These are phyloP conservation scores for Botryotinia calthae DNA, from an alignment of 2,329 filamentous ascomycete genomes.

Conservation along the genomic window DNA sequence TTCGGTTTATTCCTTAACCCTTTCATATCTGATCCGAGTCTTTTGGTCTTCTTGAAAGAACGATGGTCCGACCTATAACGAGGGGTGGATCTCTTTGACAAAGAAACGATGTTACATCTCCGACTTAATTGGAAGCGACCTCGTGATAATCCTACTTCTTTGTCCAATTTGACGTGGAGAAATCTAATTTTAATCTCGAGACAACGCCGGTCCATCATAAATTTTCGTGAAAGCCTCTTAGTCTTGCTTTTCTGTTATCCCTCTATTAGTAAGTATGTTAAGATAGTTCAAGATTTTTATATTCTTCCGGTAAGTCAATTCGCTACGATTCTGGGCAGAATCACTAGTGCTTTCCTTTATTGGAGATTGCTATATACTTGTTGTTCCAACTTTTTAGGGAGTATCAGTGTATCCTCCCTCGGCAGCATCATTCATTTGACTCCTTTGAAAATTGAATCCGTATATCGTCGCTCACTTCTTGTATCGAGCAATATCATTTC, in stretches of 20 bases:
- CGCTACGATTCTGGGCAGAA: not conserved
- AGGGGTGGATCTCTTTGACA: not conserved
- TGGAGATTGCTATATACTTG: not conserved
- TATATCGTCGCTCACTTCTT: not conserved
- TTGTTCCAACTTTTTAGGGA: not conserved
- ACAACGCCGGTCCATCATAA: not conserved
- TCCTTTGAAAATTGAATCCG: not conserved
- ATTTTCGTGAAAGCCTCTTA: not conserved
- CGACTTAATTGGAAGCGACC: not conserved
- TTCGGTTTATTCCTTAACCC: not conserved
- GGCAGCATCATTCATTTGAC: not conserved
- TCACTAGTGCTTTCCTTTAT: constrained; percentile 16
- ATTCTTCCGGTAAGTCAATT: not conserved
- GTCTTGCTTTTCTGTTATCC: not conserved
- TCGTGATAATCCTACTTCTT: not conserved
- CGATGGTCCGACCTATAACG: not conserved
- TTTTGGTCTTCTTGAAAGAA: not conserved
- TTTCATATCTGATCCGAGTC: not conserved
- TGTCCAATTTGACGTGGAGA: not conserved
- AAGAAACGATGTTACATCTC: constrained; percentile 5
- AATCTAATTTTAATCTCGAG: constrained; percentile 14
- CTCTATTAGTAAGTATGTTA: not conserved
- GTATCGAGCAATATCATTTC: not conserved
- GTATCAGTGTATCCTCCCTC: not conserved
- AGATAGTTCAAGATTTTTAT: not conserved